Percentiles rank a stretch among this genome's conserved stretches.
Conservation (phyloP, 331 rosid species). For the Dryas integrifolia region DNA sequence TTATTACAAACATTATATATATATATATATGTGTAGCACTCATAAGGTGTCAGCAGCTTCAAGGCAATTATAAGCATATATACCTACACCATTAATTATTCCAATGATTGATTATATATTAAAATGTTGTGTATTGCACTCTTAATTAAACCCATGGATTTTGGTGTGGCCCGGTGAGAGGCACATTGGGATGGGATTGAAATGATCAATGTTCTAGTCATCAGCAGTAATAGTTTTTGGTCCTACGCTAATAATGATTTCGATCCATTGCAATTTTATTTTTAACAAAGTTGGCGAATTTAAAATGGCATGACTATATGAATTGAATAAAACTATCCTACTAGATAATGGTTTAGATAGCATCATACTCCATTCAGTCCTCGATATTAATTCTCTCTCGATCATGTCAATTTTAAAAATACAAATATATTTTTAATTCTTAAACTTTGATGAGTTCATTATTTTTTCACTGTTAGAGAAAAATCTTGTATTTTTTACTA, state of each 20-base stretch:
- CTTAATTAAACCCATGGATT: slow-evolving; percentile 5
- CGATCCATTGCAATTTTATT: background rate
- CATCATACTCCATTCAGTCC: too few relatives aligned
- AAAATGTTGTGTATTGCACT: slow-evolving; percentile 16
- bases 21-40: background rate
- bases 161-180: slow-evolving; percentile 21
- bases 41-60: slow-evolving; percentile 18
- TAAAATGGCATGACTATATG: too few relatives aligned
- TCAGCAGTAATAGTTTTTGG: slow-evolving; percentile 21
- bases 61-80: background rate
- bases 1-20: background rate
- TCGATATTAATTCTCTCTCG: too few relatives aligned
- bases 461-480: too few relatives aligned
- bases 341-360: too few relatives aligned
- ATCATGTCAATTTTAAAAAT: too few relatives aligned
- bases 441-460: too few relatives aligned
- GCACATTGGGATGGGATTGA: slow-evolving; percentile 11
- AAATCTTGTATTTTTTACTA: too few relatives aligned
- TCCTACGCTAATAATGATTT: slow-evolving; percentile 18
- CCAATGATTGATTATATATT: slow-evolving; percentile 26
- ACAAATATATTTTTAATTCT: too few relatives aligned
- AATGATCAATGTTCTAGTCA: slow-evolving; percentile 15
- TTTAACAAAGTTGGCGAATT: too few relatives aligned
- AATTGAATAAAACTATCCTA: too few relatives aligned
- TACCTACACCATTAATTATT: slow-evolving; percentile 1